Conservation (phyloP, 192 early-diverging fungal genomes). For the Mortierella claussenii region DNA sequence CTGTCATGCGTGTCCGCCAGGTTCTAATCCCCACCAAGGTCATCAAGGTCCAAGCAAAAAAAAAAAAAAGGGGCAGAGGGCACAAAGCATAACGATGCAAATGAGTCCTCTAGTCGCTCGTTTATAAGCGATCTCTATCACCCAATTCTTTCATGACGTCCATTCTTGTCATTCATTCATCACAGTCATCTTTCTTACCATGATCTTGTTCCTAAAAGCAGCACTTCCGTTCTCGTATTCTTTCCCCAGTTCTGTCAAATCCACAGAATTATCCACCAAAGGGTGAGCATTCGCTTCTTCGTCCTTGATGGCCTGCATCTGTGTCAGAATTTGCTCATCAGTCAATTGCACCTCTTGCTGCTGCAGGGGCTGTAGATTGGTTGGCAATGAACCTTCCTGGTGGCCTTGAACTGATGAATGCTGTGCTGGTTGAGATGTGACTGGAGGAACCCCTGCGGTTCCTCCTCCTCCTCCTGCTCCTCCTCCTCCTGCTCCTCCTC, state of each 20-base stretch:
- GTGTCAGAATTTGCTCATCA: slow-evolving; percentile 51
- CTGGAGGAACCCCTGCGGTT: neutral
- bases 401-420: too few species aligned
- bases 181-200: slow-evolving; percentile 49
- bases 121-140: too few species aligned
- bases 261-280: slow-evolving; percentile 61
- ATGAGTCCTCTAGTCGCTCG: too few species aligned
- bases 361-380: neutral
- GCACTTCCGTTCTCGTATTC: slow-evolving; percentile 64
- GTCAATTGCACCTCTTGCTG: slow-evolving; percentile 18
- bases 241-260: slow-evolving; percentile 55
- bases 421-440: neutral
- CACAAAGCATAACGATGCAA: neutral
- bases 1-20: slow-evolving; percentile 53
- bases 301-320: slow-evolving; percentile 64
- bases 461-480: neutral
- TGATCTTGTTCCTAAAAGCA: slow-evolving; percentile 62
- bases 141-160: too few species aligned
- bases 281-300: slow-evolving; percentile 66
- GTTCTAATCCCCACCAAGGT: too few species aligned
- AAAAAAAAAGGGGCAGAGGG: too few species aligned
- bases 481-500: neutral
- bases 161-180: too few species aligned
- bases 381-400: too few species aligned
- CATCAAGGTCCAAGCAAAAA: too few species aligned